These are phyloP conservation scores for Chlorella sp. DNA, from an alignment of 139 green algal species.

Conservation along the genomic window DNA sequence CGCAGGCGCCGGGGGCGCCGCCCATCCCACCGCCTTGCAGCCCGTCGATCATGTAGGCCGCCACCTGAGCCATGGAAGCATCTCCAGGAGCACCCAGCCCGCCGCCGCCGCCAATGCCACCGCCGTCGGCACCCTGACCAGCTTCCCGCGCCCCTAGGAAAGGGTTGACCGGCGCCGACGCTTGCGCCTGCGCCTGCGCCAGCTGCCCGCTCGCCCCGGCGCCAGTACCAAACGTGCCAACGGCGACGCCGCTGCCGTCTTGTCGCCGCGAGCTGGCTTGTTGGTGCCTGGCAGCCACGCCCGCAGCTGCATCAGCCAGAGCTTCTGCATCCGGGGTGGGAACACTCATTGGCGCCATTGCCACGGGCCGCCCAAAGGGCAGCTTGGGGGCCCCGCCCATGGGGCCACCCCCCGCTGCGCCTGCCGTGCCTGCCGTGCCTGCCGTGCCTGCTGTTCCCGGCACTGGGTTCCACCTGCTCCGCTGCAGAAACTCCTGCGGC, in stretches of 20 bases:
- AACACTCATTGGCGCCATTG: neutral
- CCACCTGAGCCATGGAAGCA: neutral
- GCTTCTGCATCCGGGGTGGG: neutral
- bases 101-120: too few species aligned
- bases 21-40: neutral
- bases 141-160: too few species aligned
- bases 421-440: neutral
- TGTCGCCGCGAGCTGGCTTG: neutral
- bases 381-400: neutral
- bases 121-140: too few species aligned
- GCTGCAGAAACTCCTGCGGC: neutral
- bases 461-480: too few species aligned
- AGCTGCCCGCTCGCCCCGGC: neutral
- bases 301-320: neutral
- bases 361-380: neutral
- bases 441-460: neutral
- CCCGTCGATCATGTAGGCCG: neutral
- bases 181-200: too few species aligned
- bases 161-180: too few species aligned
- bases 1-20: too few species aligned
- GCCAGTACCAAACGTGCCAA: too few species aligned
- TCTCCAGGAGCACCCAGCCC: too few species aligned
- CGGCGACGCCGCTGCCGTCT: too few species aligned
- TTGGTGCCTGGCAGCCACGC: neutral
- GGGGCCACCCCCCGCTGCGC: too few species aligned